A percentile compares a stretch with the other conserved stretches of the same genome.
phyloP scores from a whole-genome alignment of 352 stramenopile species.

The Phytophthora quininea region DNA sequence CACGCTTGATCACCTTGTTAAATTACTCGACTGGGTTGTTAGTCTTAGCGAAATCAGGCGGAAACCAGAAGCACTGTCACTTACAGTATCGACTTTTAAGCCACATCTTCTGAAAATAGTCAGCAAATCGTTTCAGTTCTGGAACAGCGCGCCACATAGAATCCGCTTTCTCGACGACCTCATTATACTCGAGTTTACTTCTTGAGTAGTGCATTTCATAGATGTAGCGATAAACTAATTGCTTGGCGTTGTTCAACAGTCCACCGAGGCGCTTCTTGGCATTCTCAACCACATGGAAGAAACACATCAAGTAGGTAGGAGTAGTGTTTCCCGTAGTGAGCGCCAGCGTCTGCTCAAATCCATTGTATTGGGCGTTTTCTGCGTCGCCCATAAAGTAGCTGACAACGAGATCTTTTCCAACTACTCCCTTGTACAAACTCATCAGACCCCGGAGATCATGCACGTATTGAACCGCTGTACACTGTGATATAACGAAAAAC shows the following conservation, averaged over 20 bases:
- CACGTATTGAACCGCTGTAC: neutral
- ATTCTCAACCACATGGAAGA: neutral
- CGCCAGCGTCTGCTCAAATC: neutral
- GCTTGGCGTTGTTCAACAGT: neutral
- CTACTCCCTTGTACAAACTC: neutral
- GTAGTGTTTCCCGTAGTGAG: neutral
- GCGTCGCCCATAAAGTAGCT: neutral
- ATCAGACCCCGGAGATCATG: neutral
- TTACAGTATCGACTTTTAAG: constrained; percentile 2
- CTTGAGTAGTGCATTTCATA: constrained; percentile 24
- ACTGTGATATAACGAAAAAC: neutral
- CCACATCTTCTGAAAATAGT: neutral
- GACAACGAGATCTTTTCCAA: neutral
- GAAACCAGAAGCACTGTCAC: constrained; percentile 16
- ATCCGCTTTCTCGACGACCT: constrained; percentile 2
- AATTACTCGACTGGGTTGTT: constrained; percentile 34
- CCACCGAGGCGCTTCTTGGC: neutral
- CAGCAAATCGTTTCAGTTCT: neutral
- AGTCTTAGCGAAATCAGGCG: constrained; percentile 20
- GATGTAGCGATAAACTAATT: constrained; percentile 1
- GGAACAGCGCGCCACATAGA: neutral
- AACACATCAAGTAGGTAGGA: neutral
- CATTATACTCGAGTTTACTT: neutral
- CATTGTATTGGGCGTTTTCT: neutral
- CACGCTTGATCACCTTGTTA: constrained; percentile 25